Base-by-base conservation (phyloP, 352 stramenopile species). In the Phytophthora podocarpi region DNA sequence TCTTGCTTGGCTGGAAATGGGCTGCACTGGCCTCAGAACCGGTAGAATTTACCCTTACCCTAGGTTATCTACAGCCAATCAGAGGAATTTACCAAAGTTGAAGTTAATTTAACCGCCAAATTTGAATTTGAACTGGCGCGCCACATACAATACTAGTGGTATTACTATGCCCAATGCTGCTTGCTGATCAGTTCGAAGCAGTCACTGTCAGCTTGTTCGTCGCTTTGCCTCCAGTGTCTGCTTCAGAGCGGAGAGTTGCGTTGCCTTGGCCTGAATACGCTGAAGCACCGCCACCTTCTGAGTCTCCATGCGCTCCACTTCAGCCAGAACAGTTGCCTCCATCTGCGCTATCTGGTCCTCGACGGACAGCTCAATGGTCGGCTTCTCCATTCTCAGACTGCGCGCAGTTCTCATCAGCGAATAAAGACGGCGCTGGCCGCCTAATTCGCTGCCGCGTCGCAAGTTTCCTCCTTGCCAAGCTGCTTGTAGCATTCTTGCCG, bases 281-380 rank as follows among this genome's bases (percentile, higher is more conserved):
- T 60, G 39, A 2, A 85, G 40, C 4, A 85, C 34, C 15, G 59
- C 51, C 12, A 69, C 27, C 50, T 83, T 71, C 28, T 82, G 59
- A 3, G 65, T 30, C 24, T 79, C 61, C 67, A 83, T 76, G 11
- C 47, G 56, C 1, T 69, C 54, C 52, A 86, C 71, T 28, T 76
- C 62, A 10, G 41, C 54, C 3, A 83, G 30, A 10, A 86, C 50
- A 9, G 32, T 36, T 0, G 60, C 34, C 55, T 86, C 73, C 63
- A 85, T 71, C 11, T 76, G 69, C 2, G 72, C 67, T 15, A 89
- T 59, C 35, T 85, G 72, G 20, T 85, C 76, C 37, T 89, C 76
- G 12, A 84, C 40, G 4, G 51, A 80, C 24, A 71, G 37, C 28
- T 62, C 64, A 9, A 81, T 64, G 3, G 48, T 49, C 2, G 79